These are phyloP conservation scores for Zea luxurians DNA, from an alignment of 176 grass and related monocot species.

Conservation along the genomic window DNA sequence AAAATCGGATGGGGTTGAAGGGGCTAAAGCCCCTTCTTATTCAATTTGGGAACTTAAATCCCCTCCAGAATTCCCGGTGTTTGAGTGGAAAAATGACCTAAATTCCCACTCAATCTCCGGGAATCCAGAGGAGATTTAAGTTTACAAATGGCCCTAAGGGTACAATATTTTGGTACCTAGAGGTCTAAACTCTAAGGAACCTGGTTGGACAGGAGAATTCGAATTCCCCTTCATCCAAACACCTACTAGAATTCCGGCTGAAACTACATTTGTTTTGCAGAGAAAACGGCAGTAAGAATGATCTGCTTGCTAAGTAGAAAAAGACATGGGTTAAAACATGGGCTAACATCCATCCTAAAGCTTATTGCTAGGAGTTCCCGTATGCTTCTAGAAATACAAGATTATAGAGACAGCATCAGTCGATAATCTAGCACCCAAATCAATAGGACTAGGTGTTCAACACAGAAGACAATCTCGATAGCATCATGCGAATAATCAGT, in stretches of 20 bases:
- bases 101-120: too few species aligned
- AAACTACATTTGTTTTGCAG: conserved; percentile 3
- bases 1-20: too few species aligned
- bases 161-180: neutral
- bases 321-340: neutral
- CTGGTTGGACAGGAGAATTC: neutral
- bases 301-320: neutral
- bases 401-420: neutral
- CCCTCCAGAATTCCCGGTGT: too few species aligned
- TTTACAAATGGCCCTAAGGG: too few species aligned
- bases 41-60: too few species aligned
- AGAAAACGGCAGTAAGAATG: neutral
- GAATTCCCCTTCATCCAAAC: too few species aligned
- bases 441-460: neutral
- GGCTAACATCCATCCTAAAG: neutral
- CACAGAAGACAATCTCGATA: too few species aligned
- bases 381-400: neutral
- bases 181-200: neutral
- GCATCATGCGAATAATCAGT: too few species aligned
- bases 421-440: neutral
- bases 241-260: neutral
- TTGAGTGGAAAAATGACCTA: too few species aligned
- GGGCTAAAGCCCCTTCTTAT: too few species aligned
- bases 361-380: neutral
- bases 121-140: too few species aligned